Conservation (phyloP, 2,329 filamentous ascomycete species). For the Xylaria sp. region DNA sequence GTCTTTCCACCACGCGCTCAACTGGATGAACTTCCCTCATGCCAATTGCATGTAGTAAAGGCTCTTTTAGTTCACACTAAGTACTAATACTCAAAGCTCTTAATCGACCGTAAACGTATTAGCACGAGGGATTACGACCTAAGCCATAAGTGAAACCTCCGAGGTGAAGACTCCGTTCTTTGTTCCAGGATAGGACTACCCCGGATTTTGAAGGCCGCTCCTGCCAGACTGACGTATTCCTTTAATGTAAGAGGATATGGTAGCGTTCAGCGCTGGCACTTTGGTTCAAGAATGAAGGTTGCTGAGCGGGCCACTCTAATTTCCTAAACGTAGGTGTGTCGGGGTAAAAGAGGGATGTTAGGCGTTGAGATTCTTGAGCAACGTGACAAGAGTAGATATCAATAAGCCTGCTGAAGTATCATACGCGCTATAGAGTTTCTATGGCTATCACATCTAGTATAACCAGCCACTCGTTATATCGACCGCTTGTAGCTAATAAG, state of each 20-base stretch:
- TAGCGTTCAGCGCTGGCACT: background rate
- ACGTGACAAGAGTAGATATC: background rate
- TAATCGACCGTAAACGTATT: constrained; percentile 2
- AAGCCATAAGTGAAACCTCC: constrained; percentile 15
- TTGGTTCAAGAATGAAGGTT: background rate
- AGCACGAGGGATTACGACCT: background rate
- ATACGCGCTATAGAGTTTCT: background rate
- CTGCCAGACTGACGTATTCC: background rate
- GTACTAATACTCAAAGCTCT: background rate
- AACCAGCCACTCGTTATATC: background rate
- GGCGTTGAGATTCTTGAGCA: background rate
- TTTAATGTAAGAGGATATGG: background rate
- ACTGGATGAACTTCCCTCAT: background rate
- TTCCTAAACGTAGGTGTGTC: background rate
- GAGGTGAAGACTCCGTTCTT: constrained; percentile 7
- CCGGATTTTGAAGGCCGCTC: constrained; percentile 14
- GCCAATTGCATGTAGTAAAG: background rate
- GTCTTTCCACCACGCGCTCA: background rate
- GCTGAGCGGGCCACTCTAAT: background rate
- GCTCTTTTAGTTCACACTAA: background rate
- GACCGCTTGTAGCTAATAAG: background rate
- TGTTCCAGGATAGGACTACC: constrained; percentile 5
- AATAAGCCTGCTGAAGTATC: background rate
- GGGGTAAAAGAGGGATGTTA: background rate
- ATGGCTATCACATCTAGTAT: background rate